Base-by-base conservation (phyloP, 164 flowering plant species). In the Chloranthus sessilifolius region DNA sequence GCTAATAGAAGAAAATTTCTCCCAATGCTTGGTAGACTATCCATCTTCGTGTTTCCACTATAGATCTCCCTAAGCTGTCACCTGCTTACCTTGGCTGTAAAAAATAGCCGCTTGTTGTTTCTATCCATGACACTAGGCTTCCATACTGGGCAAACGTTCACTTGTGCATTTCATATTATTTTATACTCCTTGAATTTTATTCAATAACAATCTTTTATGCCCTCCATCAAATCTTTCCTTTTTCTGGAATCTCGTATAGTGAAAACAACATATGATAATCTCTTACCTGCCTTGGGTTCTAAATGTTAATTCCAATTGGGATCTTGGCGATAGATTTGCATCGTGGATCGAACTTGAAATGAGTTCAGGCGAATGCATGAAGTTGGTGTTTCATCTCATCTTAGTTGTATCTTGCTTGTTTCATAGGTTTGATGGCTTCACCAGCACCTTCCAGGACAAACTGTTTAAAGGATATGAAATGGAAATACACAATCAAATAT, bases 401-500 rank as follows among this genome's bases (percentile, higher is more conserved):
- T 12, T 53, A 8, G n/a, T 17, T 52, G 4, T 25, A 38, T 17
- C n/a, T 9, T 9, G 15, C 11, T 17, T 52, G 7, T 53, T 42
- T 33, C 29, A 38, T 78, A 92, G 99, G 76, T 84, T 77, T 75
- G 99, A 94, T 77, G 97, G 99, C 50, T 94, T 89, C 62, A 94
- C 99, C 0, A 89, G 99, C 71, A 89, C 97, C 41, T 89, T 89
- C 60, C 99, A 94, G 59, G 97, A 94, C 62, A 94, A 94, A 63
- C 67, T 94, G 25, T 92, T 88, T 62, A 86, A 78, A 62, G 99
- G 99, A 55, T 89, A 94, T 68, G 71, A 89, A 38, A 94, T 94
- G 99, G 97, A 82, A 50, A 94, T 94, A 59, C 85, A 86, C 72
- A 94, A 86, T 55, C 99, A 89, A 69, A 89, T 94, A 63, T 94